Evolutionary conservation across 352 stramenopile species (phyloP).

Genomic region (Blastocystis sp.): DNA sequence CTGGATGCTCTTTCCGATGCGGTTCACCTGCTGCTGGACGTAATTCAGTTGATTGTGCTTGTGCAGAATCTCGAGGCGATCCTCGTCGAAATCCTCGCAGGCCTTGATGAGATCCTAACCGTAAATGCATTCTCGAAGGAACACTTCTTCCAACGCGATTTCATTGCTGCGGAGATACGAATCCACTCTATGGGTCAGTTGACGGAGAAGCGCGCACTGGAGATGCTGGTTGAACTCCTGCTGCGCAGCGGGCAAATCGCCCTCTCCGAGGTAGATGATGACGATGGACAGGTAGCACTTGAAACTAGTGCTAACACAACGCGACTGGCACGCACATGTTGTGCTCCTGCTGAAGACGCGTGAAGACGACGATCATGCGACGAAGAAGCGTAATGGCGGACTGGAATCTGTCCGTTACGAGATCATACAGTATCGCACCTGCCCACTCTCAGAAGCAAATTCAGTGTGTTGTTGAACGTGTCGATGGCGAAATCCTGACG

Average conservation of each 20-base stretch:
- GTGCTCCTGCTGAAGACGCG: slow-evolving; percentile 66
- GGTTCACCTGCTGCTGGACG: slow-evolving; percentile 73
- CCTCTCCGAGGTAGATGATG: slow-evolving; percentile 51
- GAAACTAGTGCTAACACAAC: slow-evolving; percentile 29
- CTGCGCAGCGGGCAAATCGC: slow-evolving; percentile 55
- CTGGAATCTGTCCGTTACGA: slow-evolving; percentile 20
- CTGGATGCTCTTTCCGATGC: slow-evolving; percentile 63
- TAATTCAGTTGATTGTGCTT: slow-evolving; percentile 67
- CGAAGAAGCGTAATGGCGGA: slow-evolving; percentile 64
- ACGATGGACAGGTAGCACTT: slow-evolving; percentile 74
- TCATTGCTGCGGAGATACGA: slow-evolving; percentile 37
- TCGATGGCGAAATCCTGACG: slow-evolving; percentile 71
- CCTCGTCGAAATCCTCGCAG: slow-evolving; percentile 73
- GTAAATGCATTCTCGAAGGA: not conserved
- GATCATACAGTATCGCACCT: not conserved
- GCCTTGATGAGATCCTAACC: slow-evolving; percentile 59
- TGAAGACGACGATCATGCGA: slow-evolving; percentile 70
- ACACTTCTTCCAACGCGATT: slow-evolving; percentile 57
- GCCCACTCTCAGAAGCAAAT: slow-evolving; percentile 64
- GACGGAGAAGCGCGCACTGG: not conserved
- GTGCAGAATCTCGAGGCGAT: slow-evolving; percentile 38
- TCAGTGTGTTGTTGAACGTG: slow-evolving; percentile 74
- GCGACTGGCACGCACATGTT: slow-evolving; percentile 23
- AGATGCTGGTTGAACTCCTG: slow-evolving; percentile 72
- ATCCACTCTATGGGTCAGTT: slow-evolving; percentile 20